phyloP scores from a whole-genome alignment of 164 flowering plant genomes.

The Magnolia kwangsiensis region DNA sequence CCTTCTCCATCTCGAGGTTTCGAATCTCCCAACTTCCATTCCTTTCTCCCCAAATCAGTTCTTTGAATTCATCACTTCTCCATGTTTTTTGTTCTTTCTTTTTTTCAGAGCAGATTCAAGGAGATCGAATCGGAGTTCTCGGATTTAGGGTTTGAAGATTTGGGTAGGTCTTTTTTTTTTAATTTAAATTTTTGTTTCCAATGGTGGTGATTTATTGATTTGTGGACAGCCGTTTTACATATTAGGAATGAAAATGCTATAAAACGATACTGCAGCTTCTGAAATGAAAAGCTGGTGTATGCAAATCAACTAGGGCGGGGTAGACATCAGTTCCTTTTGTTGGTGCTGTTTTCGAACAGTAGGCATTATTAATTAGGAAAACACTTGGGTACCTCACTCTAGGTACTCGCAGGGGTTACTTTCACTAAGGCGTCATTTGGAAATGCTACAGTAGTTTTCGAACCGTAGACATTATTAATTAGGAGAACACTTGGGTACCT shows the following conservation, averaged over 20 bases:
- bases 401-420: too few species aligned
- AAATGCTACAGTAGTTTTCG: too few species aligned
- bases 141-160: neutral
- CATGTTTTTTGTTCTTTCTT: neutral
- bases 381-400: too few species aligned
- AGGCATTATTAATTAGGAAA: too few species aligned
- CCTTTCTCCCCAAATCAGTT: neutral
- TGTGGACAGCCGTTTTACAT: neutral
- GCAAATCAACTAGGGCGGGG: neutral
- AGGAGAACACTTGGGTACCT: too few species aligned
- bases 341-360: too few species aligned
- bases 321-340: too few species aligned
- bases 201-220: neutral
- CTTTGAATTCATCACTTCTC: neutral
- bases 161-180: neutral
- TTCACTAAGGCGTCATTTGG: too few species aligned
- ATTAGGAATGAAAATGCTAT: neutral
- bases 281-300: neutral
- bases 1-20: neutral
- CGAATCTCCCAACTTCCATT: neutral
- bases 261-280: neutral
- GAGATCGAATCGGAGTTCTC: slow-evolving; percentile 2
- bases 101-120: neutral
- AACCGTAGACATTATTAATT: too few species aligned
- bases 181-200: neutral